A percentile compares a stretch with the other conserved stretches of the same genome.
phyloP scores from a whole-genome alignment of 139 green algal species.

The Tetraselmis chui region DNA sequence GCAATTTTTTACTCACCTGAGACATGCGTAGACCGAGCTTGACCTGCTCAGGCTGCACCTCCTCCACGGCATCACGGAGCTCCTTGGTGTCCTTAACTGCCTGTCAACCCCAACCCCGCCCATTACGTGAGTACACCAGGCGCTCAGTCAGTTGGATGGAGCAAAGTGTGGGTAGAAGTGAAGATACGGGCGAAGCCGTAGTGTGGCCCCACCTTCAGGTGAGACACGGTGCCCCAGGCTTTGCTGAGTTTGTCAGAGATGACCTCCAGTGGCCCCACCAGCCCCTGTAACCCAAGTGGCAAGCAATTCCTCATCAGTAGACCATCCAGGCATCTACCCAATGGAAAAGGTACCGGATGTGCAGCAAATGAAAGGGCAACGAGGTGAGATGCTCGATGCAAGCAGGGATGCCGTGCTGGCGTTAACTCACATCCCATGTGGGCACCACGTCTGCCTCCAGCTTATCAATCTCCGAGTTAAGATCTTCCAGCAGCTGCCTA shows the following conservation, averaged over 20 bases:
- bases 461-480: constrained; percentile 64
- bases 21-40: constrained; percentile 72
- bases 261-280: constrained; percentile 83
- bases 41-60: constrained; percentile 89
- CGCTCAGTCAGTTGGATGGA: no score
- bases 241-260: constrained; percentile 71
- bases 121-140: no score
- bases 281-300: no score
- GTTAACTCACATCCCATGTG: neutral
- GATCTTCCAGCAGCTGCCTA: constrained; percentile 53
- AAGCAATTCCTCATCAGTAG: no score
- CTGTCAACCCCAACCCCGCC: constrained; percentile 17
- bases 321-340: no score
- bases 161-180: neutral
- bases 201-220: constrained; percentile 75
- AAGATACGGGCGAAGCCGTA: neutral
- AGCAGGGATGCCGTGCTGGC: no score
- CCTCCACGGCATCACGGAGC: constrained; percentile 82
- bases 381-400: no score
- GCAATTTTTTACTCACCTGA: no score
- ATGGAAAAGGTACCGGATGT: no score
- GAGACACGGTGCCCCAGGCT: constrained; percentile 82
- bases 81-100: constrained; percentile 82
- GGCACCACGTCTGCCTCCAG: constrained; percentile 49
- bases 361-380: no score